Evolutionary conservation across 2,329 filamentous ascomycete species (phyloP).

Genomic region (Grosmannia huntii): DNA sequence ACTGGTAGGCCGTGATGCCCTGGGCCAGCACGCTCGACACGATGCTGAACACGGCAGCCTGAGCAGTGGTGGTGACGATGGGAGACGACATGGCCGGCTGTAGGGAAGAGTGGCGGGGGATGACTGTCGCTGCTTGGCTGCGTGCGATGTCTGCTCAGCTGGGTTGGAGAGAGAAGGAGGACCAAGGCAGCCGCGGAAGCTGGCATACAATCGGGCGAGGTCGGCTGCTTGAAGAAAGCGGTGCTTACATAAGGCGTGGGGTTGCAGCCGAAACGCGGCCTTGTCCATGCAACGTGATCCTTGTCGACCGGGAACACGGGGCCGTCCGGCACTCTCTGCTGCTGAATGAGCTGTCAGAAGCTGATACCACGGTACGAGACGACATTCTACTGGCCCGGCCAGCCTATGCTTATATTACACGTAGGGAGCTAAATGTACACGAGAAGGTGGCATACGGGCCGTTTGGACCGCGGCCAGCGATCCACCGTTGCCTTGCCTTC

Average conservation of each 20-base stretch:
- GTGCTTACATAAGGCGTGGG: background rate
- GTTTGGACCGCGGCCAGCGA: background rate
- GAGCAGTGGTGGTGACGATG: conserved; percentile 47
- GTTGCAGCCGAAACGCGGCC: background rate
- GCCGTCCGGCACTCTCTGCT: no score
- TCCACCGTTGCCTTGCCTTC: background rate
- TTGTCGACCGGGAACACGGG: background rate
- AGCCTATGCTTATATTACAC: background rate
- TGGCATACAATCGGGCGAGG: background rate
- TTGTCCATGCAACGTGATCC: background rate
- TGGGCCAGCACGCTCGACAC: conserved; percentile 66
- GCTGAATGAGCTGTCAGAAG: background rate
- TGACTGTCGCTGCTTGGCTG: background rate
- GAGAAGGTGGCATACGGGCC: background rate
- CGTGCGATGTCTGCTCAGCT: background rate
- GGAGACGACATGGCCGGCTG: conserved; percentile 23
- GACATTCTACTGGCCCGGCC: background rate
- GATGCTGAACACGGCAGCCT: conserved; percentile 51
- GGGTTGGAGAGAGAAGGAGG: background rate
- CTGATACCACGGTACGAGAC: background rate
- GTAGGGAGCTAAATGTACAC: background rate
- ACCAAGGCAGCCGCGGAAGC: no score
- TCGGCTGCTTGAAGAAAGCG: background rate
- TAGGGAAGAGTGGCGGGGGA: background rate
- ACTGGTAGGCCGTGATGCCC: conserved; percentile 48